A percentile compares a stretch with the other conserved stretches of the same genome.
Conservation (phyloP, 1,284 basidiomycete species). For the Fomitopsis betulina region DNA sequence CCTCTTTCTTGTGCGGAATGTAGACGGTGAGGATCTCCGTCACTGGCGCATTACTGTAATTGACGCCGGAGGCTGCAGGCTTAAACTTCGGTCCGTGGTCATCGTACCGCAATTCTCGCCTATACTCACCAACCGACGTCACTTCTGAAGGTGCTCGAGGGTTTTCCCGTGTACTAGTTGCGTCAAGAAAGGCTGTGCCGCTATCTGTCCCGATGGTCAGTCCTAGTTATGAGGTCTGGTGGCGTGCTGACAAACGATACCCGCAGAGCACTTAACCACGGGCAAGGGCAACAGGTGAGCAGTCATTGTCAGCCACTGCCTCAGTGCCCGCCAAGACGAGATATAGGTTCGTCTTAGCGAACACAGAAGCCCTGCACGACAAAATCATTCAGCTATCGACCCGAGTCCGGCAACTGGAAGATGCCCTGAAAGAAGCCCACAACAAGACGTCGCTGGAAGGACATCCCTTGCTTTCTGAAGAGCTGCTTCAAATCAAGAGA, state of each 20-base stretch:
- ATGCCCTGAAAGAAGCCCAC: constrained; percentile 53
- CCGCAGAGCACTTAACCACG: constrained; percentile 60
- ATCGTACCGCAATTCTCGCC: constrained; percentile 8
- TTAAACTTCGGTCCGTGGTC: constrained; percentile 56
- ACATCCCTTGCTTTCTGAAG: constrained; percentile 55
- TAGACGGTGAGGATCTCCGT: constrained; percentile 14
- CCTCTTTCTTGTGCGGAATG: constrained; percentile 23
- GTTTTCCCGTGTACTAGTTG: constrained; percentile 64
- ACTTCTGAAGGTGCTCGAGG: constrained; percentile 48
- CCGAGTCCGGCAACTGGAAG: constrained; percentile 60
- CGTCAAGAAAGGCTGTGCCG: constrained; percentile 60
- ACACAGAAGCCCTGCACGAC: constrained; percentile 63
- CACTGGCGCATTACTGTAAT: neutral
- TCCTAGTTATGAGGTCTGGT: constrained; percentile 6
- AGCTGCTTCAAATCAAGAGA: constrained; percentile 58
- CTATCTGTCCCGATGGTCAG: constrained; percentile 61
- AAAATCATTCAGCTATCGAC: constrained; percentile 56
- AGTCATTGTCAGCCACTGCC: constrained; percentile 2
- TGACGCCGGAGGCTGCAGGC: constrained; percentile 29
- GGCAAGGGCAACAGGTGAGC: constrained; percentile 63
- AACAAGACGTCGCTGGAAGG: constrained; percentile 37
- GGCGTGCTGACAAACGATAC: neutral
- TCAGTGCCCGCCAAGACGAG: neutral
- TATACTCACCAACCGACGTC: constrained; percentile 8
- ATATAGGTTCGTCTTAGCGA: constrained; percentile 59